These are phyloP conservation scores for Candolleomyces aberdarensis DNA, from an alignment of 768 basidiomycete species.

Conservation along the genomic window DNA sequence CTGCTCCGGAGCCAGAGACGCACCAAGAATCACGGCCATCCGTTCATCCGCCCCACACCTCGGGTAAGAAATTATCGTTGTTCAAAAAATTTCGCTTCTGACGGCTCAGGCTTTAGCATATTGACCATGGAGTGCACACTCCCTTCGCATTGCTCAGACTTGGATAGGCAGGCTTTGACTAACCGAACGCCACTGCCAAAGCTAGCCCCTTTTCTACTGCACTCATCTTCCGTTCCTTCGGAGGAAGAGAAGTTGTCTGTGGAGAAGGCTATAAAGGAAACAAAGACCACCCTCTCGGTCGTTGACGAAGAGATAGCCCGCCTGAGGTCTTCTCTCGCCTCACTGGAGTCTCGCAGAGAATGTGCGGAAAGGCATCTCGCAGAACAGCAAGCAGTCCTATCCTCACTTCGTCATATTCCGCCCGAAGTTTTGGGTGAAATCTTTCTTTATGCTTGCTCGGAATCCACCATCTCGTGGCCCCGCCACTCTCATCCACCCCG, in stretches of 20 bases:
- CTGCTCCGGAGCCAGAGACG: too few relatives aligned
- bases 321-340: conserved; percentile 9
- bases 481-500: background rate
- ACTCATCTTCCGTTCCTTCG: conserved; percentile 17
- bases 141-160: too few relatives aligned
- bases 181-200: background rate
- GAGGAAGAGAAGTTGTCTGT: conserved; percentile 11
- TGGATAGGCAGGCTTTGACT: background rate
- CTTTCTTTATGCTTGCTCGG: conserved; percentile 15
- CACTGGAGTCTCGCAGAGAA: conserved; percentile 11
- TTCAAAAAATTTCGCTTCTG: too few relatives aligned
- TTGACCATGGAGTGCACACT: too few relatives aligned
- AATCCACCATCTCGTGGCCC: conserved; percentile 15
- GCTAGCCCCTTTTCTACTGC: conserved; percentile 6
- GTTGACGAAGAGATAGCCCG: conserved; percentile 16
- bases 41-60: too few relatives aligned
- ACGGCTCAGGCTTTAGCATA: too few relatives aligned
- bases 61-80: too few relatives aligned
- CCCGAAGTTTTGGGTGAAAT: conserved; percentile 23
- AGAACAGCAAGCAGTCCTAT: conserved; percentile 15
- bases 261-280: conserved; percentile 7
- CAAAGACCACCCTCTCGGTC: conserved; percentile 1
- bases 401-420: conserved; percentile 20
- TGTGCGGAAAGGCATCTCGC: conserved; percentile 6
- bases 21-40: too few relatives aligned